A percentile compares a stretch with the other conserved stretches of the same genome.
These are phyloP conservation scores for Adenanthera pavonina DNA, from an alignment of 306 rosid genomes.

Conservation along the genomic window DNA sequence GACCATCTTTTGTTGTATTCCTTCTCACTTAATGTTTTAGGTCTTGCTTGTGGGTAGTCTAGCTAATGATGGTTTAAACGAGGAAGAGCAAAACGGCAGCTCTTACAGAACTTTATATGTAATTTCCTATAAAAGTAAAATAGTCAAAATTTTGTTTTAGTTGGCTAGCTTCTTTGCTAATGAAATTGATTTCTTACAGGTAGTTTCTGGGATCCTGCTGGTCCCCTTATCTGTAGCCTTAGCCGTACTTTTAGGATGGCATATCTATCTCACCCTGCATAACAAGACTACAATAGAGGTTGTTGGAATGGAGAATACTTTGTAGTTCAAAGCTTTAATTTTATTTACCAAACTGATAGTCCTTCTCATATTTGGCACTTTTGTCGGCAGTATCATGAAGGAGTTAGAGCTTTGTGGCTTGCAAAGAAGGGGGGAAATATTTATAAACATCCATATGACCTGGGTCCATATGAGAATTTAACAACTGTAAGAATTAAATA, in stretches of 20 bases:
- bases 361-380: conserved; percentile 41
- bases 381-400: conserved; percentile 83
- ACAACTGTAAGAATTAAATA: conserved; percentile 60
- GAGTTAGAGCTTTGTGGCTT: conserved; percentile 97
- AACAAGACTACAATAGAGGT: conserved; percentile 99
- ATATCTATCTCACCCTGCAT: conserved; percentile 80
- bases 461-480: conserved; percentile 89
- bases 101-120: conserved; percentile 80
- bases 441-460: conserved; percentile 92
- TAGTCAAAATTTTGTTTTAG: conserved; percentile 19
- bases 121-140: conserved; percentile 39
- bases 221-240: conserved; percentile 75
- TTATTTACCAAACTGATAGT: conserved; percentile 32
- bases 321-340: conserved; percentile 35
- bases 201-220: conserved; percentile 80
- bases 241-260: conserved; percentile 88
- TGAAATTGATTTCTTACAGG: conserved; percentile 54
- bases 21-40: conserved; percentile 51
- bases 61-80: conserved; percentile 59
- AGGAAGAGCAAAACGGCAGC: conserved; percentile 67
- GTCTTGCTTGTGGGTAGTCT: conserved; percentile 88
- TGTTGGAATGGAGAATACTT: conserved; percentile 38
- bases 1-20: conserved; percentile 15
- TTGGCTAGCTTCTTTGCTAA: conserved; percentile 42
- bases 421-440: conserved; percentile 90